Conservation (phyloP, 176 grass and related monocot species). For the Carex littledalei region DNA sequence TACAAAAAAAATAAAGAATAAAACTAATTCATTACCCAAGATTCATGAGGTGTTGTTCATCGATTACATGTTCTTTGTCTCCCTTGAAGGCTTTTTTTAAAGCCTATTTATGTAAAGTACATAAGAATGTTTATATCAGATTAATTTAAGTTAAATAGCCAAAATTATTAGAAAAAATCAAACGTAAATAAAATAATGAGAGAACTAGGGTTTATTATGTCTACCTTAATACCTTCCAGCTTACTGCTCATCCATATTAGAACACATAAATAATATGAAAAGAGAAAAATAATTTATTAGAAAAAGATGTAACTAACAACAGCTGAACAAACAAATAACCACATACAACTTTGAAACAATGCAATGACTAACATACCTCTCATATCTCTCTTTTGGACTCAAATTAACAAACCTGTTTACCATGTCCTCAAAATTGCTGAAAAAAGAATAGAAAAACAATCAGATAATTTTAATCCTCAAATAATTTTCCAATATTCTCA, state of each 20-base stretch:
- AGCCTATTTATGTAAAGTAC: neutral
- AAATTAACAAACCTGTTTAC: neutral
- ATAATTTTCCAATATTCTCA: neutral
- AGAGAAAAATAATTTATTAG: neutral
- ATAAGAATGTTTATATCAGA: neutral
- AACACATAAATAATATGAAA: neutral
- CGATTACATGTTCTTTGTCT: neutral
- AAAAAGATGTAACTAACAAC: too few species aligned
- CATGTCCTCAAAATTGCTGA: neutral
- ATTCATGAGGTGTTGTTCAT: neutral
- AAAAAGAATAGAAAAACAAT: neutral
- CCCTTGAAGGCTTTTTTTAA: neutral
- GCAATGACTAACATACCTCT: neutral
- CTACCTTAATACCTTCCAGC: too few species aligned
- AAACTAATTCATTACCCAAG: neutral
- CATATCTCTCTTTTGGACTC: neutral
- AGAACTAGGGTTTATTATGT: too few species aligned
- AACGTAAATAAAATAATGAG: too few species aligned
- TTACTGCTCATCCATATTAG: neutral
- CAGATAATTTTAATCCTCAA: neutral
- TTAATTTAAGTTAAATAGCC: too few species aligned
- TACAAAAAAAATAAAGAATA: neutral
- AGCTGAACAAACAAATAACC: too few species aligned
- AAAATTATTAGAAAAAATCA: too few species aligned
- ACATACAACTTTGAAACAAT: neutral